Evolutionary conservation across 1,139 yeast genomes (phyloP), one percentile per base, ranked within the genome.

Genomic region (Pichia sp.): DNA sequence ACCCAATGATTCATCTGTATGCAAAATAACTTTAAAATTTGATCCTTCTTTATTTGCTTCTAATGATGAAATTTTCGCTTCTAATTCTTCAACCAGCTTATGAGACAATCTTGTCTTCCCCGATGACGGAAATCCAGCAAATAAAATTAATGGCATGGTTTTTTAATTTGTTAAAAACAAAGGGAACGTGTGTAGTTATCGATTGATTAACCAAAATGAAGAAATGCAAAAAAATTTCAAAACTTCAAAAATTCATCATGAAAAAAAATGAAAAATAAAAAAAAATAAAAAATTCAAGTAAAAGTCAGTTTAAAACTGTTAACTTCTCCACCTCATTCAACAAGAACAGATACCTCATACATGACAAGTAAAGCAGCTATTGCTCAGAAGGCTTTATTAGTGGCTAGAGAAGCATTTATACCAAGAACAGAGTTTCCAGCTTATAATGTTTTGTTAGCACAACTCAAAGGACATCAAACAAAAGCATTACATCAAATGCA

Each of bases 391-490:
- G 36, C 45, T 3, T 11, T 25, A 19, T 27, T 27, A 11, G 47
- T 41, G 9, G 42, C 47, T 3, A 19, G 41, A n/a, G 36, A 28
- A 2, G 39, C 45, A 10, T 67, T 67, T 46, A 43, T 49, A 25
- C 70, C 70, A 5, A 53, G 70, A 36, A 52, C 52, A 3, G 45
- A 46, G 5, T 81, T 87, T 59, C 97, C 97, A 0, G 74, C 77
- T 34, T 87, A 84, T 64, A 80, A 81, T 52, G 77, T 90, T 18
- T 76, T 83, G 0, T 68, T 84, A 38, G 81, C 96, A 6, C 91
- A 87, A 67, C 89, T 90, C 70, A 89, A 89, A 61, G 97, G 97
- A 16, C 97, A 91, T 65, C 98, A 93, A 64, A 81, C 82, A 57
- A 84, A 83, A 55, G 96, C 97, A 0, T 72, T 93, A 39, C 79